phyloP scores from a whole-genome alignment of 2,329 filamentous ascomycete genomes.

The Chalara sp. region DNA sequence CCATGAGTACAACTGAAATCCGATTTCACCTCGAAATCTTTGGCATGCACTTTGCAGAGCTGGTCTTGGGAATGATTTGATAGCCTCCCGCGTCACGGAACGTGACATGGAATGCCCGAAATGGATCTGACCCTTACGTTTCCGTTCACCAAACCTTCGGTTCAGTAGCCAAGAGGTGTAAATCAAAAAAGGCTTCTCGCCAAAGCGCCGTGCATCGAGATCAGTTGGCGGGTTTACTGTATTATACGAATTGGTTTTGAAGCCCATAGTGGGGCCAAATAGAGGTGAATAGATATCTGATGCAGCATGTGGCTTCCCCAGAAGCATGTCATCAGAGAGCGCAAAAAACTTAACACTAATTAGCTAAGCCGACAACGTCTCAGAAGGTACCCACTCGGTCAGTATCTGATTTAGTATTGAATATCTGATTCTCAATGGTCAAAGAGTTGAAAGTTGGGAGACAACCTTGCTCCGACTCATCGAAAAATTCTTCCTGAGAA shows the following conservation, averaged over 20 bases:
- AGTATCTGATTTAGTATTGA: constrained; percentile 34
- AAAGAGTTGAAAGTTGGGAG: constrained; percentile 38
- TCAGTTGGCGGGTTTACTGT: constrained; percentile 28
- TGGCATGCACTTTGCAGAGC: constrained; percentile 33
- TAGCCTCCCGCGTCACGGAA: constrained; percentile 32
- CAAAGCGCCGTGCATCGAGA: constrained; percentile 25
- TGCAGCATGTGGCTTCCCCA: constrained; percentile 34
- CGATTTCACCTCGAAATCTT: constrained; percentile 35
- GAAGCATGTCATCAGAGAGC: constrained; percentile 38
- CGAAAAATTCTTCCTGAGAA: constrained; percentile 36
- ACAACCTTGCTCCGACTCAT: constrained; percentile 29
- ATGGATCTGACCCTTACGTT: constrained; percentile 36
- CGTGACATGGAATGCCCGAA: constrained; percentile 36
- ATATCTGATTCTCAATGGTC: constrained; percentile 36
- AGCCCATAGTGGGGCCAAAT: constrained; percentile 35
- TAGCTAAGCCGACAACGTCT: background rate
- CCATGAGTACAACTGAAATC: constrained; percentile 38
- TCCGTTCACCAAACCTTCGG: constrained; percentile 36
- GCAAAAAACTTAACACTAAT: constrained; percentile 28
- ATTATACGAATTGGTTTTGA: constrained; percentile 36
- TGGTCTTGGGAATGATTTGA: constrained; percentile 34
- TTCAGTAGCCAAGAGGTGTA: constrained; percentile 39
- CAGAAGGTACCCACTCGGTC: constrained; percentile 18
- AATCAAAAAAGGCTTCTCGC: constrained; percentile 37
- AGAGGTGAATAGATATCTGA: constrained; percentile 37